Percentiles rank a stretch among this genome's conserved stretches.
Conservation (phyloP, 192 early-diverging fungal genomes). For the Cladochytrium replicatum region DNA sequence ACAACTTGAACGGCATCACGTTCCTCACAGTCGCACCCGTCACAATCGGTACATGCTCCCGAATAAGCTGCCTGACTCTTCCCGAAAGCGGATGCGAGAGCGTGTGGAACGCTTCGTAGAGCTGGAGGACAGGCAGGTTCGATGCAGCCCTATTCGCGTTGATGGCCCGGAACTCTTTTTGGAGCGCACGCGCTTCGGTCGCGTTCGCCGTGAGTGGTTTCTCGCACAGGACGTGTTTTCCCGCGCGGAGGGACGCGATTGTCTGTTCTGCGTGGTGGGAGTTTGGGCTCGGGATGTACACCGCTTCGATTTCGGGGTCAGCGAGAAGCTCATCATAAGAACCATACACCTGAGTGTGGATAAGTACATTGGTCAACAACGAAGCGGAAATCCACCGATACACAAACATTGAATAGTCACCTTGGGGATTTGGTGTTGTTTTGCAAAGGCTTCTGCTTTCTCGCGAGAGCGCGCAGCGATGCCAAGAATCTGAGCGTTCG, state of each 20-base stretch:
- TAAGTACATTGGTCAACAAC: no score
- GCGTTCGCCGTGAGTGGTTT: constrained; percentile 25
- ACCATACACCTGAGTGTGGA: constrained; percentile 26
- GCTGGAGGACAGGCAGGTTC: no score
- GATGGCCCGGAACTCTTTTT: constrained; percentile 7
- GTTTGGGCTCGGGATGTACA: constrained; percentile 50
- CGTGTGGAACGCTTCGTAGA: constrained; percentile 27
- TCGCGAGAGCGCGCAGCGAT: constrained; percentile 39
- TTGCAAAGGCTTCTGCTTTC: constrained; percentile 28
- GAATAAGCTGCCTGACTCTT: constrained; percentile 7
- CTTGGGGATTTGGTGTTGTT: constrained; percentile 32
- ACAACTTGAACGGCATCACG: not conserved
- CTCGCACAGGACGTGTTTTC: constrained; percentile 51
- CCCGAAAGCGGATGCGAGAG: constrained; percentile 14
- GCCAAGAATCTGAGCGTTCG: constrained; percentile 22
- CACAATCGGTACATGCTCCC: constrained; percentile 4
- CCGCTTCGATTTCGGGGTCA: constrained; percentile 36
- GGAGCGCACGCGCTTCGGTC: constrained; percentile 11
- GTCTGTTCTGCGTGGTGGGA: constrained; percentile 39
- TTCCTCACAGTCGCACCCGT: not conserved
- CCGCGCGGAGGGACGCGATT: constrained; percentile 31
- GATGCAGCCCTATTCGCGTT: no score
- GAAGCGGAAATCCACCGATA: no score
- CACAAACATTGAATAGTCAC: no score
- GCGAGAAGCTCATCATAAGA: constrained; percentile 38